A percentile compares a stretch with the other conserved stretches of the same genome.
These are phyloP conservation scores for Cytospora mali DNA, from an alignment of 2,329 filamentous ascomycete genomes.

Conservation along the genomic window DNA sequence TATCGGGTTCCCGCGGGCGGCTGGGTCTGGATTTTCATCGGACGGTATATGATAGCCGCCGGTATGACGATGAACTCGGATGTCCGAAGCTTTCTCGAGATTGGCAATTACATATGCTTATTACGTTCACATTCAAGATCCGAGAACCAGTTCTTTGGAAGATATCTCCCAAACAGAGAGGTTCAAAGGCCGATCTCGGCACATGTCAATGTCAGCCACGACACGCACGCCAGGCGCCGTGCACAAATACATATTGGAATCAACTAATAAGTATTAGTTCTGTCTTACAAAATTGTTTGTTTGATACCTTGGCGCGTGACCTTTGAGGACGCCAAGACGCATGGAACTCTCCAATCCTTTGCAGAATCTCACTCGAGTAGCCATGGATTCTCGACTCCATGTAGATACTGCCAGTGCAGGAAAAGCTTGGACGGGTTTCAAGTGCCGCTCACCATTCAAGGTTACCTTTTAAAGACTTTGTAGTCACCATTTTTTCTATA, in stretches of 20 bases:
- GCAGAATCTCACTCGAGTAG: background rate
- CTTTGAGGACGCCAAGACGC: no score
- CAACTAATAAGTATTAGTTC: no score
- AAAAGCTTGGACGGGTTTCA: no score
- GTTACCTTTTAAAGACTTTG: no score
- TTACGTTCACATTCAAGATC: no score
- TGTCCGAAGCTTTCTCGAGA: background rate
- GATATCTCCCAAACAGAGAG: background rate
- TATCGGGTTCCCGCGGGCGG: background rate
- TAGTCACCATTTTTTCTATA: no score
- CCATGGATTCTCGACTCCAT: background rate
- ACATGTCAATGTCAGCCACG: background rate
- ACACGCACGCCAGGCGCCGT: background rate
- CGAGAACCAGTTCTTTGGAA: no score
- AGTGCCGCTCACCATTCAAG: no score
- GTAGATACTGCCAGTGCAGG: no score
- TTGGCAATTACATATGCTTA: no score
- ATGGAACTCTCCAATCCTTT: conserved; percentile 1
- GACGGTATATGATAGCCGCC: background rate
- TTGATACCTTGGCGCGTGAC: background rate
- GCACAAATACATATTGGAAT: no score
- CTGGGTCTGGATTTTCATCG: background rate
- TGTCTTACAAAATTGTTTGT: background rate
- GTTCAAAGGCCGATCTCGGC: no score
- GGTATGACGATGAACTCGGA: background rate